phyloP scores from a whole-genome alignment of 805 yeast species.

The Candida incommunis region DNA sequence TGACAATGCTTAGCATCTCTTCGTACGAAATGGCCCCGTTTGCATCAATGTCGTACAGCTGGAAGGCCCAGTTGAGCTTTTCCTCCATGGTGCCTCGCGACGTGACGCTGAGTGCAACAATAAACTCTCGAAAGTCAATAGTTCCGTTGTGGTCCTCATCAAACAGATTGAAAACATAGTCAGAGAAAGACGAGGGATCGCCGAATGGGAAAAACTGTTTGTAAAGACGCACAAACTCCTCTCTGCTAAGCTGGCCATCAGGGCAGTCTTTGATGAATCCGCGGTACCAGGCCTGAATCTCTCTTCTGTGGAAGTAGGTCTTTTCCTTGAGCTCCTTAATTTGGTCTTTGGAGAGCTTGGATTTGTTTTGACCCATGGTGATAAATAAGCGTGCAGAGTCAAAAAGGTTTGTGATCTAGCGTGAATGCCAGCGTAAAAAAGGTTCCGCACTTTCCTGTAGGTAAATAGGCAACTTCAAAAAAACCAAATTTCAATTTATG shows the following conservation, averaged over 20 bases:
- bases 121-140: slow-evolving; percentile 86
- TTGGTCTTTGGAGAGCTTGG: slow-evolving; percentile 78
- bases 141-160: slow-evolving; percentile 69
- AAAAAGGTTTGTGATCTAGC: too few relatives aligned
- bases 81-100: slow-evolving; percentile 77
- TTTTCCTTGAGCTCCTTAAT: slow-evolving; percentile 65
- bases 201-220: slow-evolving; percentile 98
- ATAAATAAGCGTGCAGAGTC: too few relatives aligned
- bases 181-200: slow-evolving; percentile 84
- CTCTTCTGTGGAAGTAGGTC: slow-evolving; percentile 85
- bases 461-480: too few relatives aligned
- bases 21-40: slow-evolving; percentile 63
- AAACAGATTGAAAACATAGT: slow-evolving; percentile 75
- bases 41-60: slow-evolving; percentile 67
- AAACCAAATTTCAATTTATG: too few relatives aligned
- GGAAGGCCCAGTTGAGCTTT: slow-evolving; percentile 80
- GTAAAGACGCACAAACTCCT: slow-evolving; percentile 82
- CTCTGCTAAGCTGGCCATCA: slow-evolving; percentile 69
- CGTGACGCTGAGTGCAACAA: slow-evolving; percentile 73
- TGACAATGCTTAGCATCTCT: slow-evolving; percentile 68
- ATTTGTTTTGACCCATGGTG: not conserved
- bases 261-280: slow-evolving; percentile 94
- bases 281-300: slow-evolving; percentile 96
- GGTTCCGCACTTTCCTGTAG: too few relatives aligned
- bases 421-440: too few relatives aligned